Conservation (phyloP, 2,329 filamentous ascomycete genomes). For the Aspergillus pseudonomiae region DNA sequence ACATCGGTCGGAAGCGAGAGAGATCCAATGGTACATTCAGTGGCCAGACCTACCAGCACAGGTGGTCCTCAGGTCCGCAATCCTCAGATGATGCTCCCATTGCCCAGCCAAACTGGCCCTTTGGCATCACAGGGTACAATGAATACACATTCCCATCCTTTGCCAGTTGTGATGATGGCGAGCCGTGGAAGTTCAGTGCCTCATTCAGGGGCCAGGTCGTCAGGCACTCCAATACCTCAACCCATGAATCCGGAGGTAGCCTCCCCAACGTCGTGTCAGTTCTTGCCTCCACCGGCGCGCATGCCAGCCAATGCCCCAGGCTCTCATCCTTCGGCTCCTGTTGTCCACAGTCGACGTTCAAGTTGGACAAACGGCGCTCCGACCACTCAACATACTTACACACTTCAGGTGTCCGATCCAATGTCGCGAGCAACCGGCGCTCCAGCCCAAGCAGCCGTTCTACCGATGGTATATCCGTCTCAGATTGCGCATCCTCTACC, state of each 20-base stretch:
- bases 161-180: not conserved
- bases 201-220: not conserved
- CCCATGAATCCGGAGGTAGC: not conserved
- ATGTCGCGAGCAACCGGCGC: not conserved
- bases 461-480: constrained; percentile 4
- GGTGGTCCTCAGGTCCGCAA: not conserved
- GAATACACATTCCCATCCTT: not conserved
- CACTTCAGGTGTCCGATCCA: not conserved
- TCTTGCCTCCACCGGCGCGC: not conserved
- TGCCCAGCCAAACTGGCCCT: not conserved
- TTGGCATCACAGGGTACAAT: not conserved
- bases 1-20: not conserved
- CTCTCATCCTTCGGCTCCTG: not conserved
- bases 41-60: not conserved
- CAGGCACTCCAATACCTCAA: not conserved
- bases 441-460: not conserved
- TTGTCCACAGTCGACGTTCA: not conserved
- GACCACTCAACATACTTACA: not conserved
- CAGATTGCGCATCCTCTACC: not conserved
- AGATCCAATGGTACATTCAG: not conserved
- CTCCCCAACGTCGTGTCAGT: not conserved
- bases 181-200: not conserved
- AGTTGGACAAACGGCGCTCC: not conserved
- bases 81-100: not conserved
- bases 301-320: not conserved